Conservation (phyloP, 2,329 filamentous ascomycete genomes). For the Simplicillium aogashimaense region DNA sequence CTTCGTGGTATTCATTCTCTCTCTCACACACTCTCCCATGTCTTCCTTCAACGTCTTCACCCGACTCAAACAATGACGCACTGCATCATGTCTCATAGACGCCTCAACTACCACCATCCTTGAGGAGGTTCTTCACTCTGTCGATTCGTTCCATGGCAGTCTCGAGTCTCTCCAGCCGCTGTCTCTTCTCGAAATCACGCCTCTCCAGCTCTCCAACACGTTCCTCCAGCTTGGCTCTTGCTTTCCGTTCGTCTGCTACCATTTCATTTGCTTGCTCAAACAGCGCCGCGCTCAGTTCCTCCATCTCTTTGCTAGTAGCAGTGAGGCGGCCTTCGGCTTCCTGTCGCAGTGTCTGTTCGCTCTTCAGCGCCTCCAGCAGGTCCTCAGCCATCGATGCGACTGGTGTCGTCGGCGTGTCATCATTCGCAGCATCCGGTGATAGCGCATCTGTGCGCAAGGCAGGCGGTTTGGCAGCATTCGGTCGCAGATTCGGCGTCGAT, state of each 20-base stretch:
- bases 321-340: slow-evolving; percentile 60
- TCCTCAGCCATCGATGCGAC: slow-evolving; percentile 28
- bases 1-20: too few relatives aligned
- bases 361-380: slow-evolving; percentile 52
- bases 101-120: slow-evolving; percentile 8
- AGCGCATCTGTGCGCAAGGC: slow-evolving; percentile 9
- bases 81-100: too few relatives aligned
- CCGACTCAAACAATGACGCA: too few relatives aligned
- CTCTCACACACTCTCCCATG: too few relatives aligned
- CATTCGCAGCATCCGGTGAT: slow-evolving; percentile 10
- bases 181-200: slow-evolving; percentile 60
- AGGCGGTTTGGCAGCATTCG: slow-evolving; percentile 9
- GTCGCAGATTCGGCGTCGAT: slow-evolving; percentile 28
- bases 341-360: slow-evolving; percentile 56
- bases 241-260: slow-evolving; percentile 67
- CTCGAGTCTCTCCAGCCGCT: slow-evolving; percentile 61
- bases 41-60: too few relatives aligned
- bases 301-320: slow-evolving; percentile 61
- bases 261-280: slow-evolving; percentile 84
- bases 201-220: slow-evolving; percentile 58
- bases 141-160: slow-evolving; percentile 62
- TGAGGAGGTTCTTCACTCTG: slow-evolving; percentile 52
- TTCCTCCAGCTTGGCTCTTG: slow-evolving; percentile 61
- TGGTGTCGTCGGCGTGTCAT: slow-evolving; percentile 12
- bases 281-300: slow-evolving; percentile 64